Conservation (phyloP, 495 filamentous ascomycete genomes). For the Neurospora hispaniola region DNA sequence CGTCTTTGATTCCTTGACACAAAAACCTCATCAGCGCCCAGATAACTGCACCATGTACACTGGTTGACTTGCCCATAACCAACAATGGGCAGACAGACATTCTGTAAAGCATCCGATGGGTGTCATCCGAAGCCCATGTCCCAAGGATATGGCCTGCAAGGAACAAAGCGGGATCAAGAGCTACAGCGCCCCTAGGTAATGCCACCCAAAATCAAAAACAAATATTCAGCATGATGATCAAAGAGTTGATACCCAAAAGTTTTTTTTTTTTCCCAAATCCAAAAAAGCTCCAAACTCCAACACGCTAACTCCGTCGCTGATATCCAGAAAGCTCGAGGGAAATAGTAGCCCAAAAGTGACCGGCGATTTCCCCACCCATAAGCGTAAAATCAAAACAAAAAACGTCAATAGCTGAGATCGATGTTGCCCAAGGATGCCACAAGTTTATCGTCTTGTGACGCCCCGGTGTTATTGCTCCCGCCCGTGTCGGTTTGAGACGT, state of each 20-base stretch:
- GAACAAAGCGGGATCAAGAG: neutral
- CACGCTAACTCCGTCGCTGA: slow-evolving; percentile 27
- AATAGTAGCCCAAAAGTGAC: neutral
- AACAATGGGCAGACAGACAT: neutral
- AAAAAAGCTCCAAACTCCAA: slow-evolving; percentile 17
- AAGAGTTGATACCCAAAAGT: slow-evolving; percentile 1
- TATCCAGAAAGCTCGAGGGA: slow-evolving; percentile 12
- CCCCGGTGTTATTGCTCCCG: slow-evolving; percentile 16
- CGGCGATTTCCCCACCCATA: neutral
- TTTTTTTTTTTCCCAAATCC: slow-evolving; percentile 5
- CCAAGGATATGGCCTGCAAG: neutral
- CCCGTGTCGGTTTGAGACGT: slow-evolving; percentile 24
- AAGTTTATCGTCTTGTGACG: slow-evolving; percentile 25
- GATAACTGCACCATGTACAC: neutral
- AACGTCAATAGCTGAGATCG: slow-evolving; percentile 27
- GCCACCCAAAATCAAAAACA: slow-evolving; percentile 2
- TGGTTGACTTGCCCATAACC: neutral
- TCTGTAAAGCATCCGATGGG: neutral
- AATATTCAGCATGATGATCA: neutral
- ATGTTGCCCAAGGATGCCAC: slow-evolving; percentile 23
- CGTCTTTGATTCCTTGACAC: neutral
- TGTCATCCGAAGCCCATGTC: neutral
- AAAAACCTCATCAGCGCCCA: neutral
- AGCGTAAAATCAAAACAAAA: slow-evolving; percentile 8
- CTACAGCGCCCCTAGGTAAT: neutral